Percentiles rank a stretch among this genome's conserved stretches.
These are phyloP conservation scores for Metschnikowia colocasiae DNA, from an alignment of 805 yeast species.

Conservation along the genomic window DNA sequence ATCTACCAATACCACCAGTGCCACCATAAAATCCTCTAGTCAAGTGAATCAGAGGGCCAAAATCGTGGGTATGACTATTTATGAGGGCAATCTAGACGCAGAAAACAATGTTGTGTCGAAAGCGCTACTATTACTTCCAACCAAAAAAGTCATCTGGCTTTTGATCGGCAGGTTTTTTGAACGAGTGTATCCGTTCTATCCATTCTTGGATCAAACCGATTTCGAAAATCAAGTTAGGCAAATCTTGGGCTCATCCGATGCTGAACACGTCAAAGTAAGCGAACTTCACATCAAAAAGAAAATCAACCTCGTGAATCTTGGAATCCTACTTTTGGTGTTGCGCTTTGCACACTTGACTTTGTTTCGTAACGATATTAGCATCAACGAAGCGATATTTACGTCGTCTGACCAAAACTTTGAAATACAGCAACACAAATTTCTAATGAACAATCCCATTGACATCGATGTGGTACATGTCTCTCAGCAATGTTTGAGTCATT, in stretches of 20 bases:
- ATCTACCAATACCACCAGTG: constrained; percentile 2
- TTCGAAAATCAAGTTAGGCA: constrained; percentile 19
- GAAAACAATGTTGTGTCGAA: constrained; percentile 20
- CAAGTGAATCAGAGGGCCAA: constrained; percentile 17
- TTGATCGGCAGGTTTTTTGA: constrained; percentile 30
- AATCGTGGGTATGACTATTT: constrained; percentile 19
- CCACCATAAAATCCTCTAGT: constrained; percentile 4
- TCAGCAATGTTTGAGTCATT: constrained; percentile 19
- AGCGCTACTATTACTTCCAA: constrained; percentile 22
- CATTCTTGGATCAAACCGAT: constrained; percentile 41
- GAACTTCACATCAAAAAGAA: constrained; percentile 28
- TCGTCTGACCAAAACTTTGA: constrained; percentile 11
- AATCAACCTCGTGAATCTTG: constrained; percentile 33
- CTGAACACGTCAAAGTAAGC: constrained; percentile 15
- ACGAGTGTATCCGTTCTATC: constrained; percentile 59
- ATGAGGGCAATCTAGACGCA: constrained; percentile 18
- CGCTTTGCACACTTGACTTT: constrained; percentile 35
- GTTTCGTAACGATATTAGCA: constrained; percentile 32
- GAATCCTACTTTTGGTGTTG: constrained; percentile 30
- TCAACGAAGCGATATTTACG: constrained; percentile 23
- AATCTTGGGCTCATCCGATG: constrained; percentile 19
- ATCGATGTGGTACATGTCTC: constrained; percentile 20
- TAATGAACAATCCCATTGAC: constrained; percentile 23
- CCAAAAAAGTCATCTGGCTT: constrained; percentile 24
- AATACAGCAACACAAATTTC: constrained; percentile 14